phyloP scores from a whole-genome alignment of 2,329 filamentous ascomycete genomes.

The Fusarium anthophilum region DNA sequence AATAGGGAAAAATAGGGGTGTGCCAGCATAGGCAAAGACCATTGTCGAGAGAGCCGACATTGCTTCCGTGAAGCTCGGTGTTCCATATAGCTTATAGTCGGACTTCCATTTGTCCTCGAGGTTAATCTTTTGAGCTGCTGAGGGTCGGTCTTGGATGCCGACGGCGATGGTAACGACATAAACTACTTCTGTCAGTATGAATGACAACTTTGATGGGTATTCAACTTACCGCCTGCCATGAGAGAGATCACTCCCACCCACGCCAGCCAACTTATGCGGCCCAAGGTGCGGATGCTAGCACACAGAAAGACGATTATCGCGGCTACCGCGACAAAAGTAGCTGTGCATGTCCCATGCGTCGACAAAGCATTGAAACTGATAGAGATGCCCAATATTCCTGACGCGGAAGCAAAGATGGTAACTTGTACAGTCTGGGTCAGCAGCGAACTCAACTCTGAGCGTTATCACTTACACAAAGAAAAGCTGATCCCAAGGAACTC shows the following conservation, averaged over 20 bases:
- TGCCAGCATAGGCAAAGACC: constrained; percentile 52
- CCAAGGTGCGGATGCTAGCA: constrained; percentile 46
- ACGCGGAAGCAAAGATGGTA: constrained; percentile 33
- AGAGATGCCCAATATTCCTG: constrained; percentile 45
- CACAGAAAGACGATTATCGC: constrained; percentile 43
- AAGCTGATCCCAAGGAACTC: constrained; percentile 52
- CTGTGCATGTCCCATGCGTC: constrained; percentile 51
- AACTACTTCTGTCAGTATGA: constrained; percentile 1
- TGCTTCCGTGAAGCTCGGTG: constrained; percentile 45
- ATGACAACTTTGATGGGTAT: background rate
- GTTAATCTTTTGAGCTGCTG: constrained; percentile 14
- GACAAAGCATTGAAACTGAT: constrained; percentile 54
- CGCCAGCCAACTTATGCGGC: constrained; percentile 46
- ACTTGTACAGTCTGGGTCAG: constrained; percentile 13
- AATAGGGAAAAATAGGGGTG: constrained; percentile 48
- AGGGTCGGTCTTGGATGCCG: constrained; percentile 31
- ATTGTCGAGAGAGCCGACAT: constrained; percentile 46
- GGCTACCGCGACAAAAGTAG: constrained; percentile 51
- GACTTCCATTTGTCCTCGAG: constrained; percentile 39
- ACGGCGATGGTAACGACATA: constrained; percentile 40
- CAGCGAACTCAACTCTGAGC: fast-evolving
- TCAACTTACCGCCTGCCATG: constrained; percentile 14
- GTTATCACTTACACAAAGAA: constrained; percentile 43
- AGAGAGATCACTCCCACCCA: constrained; percentile 40
- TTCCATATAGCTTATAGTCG: constrained; percentile 44